Conservation (phyloP, 306 rosid species). For the Canavalia ensiformis region DNA sequence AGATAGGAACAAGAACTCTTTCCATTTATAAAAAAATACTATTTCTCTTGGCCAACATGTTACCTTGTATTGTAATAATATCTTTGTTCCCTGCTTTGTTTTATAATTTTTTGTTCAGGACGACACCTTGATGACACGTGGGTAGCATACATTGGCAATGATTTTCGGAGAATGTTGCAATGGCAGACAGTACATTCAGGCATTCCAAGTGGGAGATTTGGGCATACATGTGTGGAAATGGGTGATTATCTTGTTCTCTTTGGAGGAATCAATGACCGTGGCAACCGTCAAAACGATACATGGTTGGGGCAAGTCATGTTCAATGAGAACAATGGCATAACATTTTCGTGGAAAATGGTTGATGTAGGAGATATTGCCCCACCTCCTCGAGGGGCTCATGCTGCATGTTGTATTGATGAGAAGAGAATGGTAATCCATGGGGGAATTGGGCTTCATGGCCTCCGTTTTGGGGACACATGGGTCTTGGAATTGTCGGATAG, state of each 20-base stretch:
- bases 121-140: slow-evolving; percentile 96
- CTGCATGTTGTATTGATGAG: slow-evolving; percentile 72
- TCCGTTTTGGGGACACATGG: slow-evolving; percentile 89
- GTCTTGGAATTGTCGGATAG: slow-evolving; percentile 78
- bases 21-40: slow-evolving; percentile 16
- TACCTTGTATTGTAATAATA: background rate
- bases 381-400: slow-evolving; percentile 90
- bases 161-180: slow-evolving; percentile 59
- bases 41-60: slow-evolving; percentile 29
- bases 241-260: slow-evolving; percentile 79
- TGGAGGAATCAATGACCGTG: slow-evolving; percentile 93
- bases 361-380: slow-evolving; percentile 72
- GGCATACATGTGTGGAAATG: slow-evolving; percentile 79
- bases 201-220: slow-evolving; percentile 94
- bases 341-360: slow-evolving; percentile 79
- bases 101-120: slow-evolving; percentile 57
- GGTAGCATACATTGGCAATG: slow-evolving; percentile 79
- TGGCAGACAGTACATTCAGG: slow-evolving; percentile 87
- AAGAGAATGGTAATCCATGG: slow-evolving; percentile 88
- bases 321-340: slow-evolving; percentile 58
- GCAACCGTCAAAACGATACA: slow-evolving; percentile 87
- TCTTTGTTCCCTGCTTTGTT: slow-evolving; percentile 27
- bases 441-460: slow-evolving; percentile 77
- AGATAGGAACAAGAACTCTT: background rate
- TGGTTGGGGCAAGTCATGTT: slow-evolving; percentile 80